Base-by-base conservation (phyloP, 257 asterid genomes). In the Solanum etuberosum region DNA sequence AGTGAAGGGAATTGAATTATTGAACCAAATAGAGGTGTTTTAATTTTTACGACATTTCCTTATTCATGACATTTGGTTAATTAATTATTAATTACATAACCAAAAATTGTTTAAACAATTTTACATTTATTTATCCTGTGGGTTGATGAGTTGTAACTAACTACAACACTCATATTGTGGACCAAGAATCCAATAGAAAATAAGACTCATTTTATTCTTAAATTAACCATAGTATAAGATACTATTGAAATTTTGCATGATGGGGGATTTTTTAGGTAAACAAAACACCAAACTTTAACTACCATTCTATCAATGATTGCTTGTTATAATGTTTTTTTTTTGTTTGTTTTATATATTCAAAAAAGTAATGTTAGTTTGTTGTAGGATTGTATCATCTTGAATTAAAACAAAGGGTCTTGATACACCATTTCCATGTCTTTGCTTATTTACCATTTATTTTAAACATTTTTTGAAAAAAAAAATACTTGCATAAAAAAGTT, bases 261-360 rank as follows among this genome's bases (percentile, higher is more conserved):
- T 90, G 77, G 9, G 18, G 21, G 37, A 90, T 31, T 16, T 81
- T 86, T 86, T 43, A 87, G 92, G 94, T 92, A 86, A 88, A 90
- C 84, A 14, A 82, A 86, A 77, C 86, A 92, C 93, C 94, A 90
- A 92, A 92, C 90, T 89, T 48, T 48, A 91, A 91, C 91, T 59
- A 90, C 89, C 86, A 84, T 46, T 31, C 13, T n/a, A n/a, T 65
- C 15, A 40, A 38, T 18, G 5, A 21, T 51, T 21, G 86, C 31
- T 46, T 61, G 42, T 82, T 80, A 48, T 38, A 13, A 34, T 83
- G 18, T 14, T 12, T 32, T 37, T 42, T 23, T 59, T 23, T 59
- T 59, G 4, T 65, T 54, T 2, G 5, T 40, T n/a, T 46, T 46
- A 4, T 7, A 23, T 35, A 2, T 57, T 21, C 9, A 34, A 48